Conservation (phyloP, 1,284 basidiomycete species). For the Pterula multifida region DNA sequence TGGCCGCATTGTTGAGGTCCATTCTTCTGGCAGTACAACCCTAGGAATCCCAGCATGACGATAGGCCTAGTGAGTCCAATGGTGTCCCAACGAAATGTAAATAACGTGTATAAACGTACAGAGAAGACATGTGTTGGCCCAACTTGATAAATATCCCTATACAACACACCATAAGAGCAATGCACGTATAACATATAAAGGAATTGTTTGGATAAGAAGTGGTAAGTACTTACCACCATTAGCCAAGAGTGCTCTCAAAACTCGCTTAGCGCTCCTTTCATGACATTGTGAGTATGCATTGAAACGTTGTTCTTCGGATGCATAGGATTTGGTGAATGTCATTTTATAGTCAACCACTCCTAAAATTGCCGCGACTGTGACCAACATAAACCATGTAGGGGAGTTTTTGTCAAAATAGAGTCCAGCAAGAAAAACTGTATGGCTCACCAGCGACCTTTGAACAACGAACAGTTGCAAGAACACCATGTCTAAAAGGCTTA, state of each 20-base stretch:
- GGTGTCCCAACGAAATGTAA: constrained; percentile 20
- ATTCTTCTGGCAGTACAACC: constrained; percentile 44
- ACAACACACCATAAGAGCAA: too few relatives aligned
- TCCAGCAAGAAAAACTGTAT: constrained; percentile 5
- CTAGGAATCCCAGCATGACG: constrained; percentile 75
- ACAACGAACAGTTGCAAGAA: constrained; percentile 61
- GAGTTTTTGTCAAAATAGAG: not conserved
- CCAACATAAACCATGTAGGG: constrained; percentile 2
- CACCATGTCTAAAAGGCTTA: constrained; percentile 51
- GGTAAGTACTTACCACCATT: constrained; percentile 74
- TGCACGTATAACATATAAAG: too few relatives aligned
- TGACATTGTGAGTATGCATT: constrained; percentile 71
- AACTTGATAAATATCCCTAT: constrained; percentile 85
- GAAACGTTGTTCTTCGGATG: constrained; percentile 40
- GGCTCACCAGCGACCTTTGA: constrained; percentile 52
- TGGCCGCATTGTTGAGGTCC: constrained; percentile 30
- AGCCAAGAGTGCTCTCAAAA: constrained; percentile 68
- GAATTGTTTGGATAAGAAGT: too few relatives aligned
- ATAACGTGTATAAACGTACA: constrained; percentile 20
- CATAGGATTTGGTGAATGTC: constrained; percentile 52
- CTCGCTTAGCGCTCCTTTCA: constrained; percentile 63
- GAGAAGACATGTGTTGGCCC: constrained; percentile 79
- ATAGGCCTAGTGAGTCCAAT: constrained; percentile 19
- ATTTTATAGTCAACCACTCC: constrained; percentile 79
- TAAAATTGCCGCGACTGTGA: constrained; percentile 43